A percentile compares a stretch with the other conserved stretches of the same genome.
phyloP scores from a whole-genome alignment of 805 yeast genomes.

The Candida nonsorbophila region DNA sequence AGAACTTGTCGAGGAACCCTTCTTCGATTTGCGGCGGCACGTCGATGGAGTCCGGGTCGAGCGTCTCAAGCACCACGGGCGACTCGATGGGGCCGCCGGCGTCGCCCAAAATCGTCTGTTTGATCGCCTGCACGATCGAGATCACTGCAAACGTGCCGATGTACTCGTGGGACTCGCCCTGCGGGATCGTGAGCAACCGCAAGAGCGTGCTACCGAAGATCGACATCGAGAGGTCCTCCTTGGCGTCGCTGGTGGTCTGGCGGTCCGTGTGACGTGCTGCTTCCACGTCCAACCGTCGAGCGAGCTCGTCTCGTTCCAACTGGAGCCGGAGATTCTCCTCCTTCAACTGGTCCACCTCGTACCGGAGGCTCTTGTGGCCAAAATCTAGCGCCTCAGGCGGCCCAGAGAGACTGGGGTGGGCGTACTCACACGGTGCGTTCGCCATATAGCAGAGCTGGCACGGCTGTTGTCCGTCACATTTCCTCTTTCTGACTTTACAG shows the following conservation, averaged over 20 bases:
- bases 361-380: too few relatives aligned
- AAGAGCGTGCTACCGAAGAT: too few relatives aligned
- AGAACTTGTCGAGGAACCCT: slow-evolving; percentile 6
- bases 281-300: too few relatives aligned
- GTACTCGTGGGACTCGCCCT: slow-evolving; percentile 7
- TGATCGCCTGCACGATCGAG: slow-evolving; percentile 8
- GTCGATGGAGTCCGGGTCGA: background rate
- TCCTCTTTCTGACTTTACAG: slow-evolving; percentile 8
- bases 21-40: slow-evolving; percentile 3
- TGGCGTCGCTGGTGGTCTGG: too few relatives aligned
- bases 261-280: too few relatives aligned
- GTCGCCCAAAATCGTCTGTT: slow-evolving; percentile 1
- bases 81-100: slow-evolving; percentile 1
- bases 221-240: too few relatives aligned
- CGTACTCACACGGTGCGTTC: background rate
- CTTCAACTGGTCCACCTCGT: background rate
- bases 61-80: slow-evolving; percentile 3
- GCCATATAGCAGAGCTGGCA: slow-evolving; percentile 2
- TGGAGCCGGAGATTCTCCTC: background rate
- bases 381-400: too few relatives aligned
- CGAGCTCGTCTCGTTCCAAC: background rate
- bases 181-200: too few relatives aligned
- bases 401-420: too few relatives aligned
- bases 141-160: slow-evolving; percentile 11
- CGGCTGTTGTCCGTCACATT: slow-evolving; percentile 8